Percentiles rank a stretch among this genome's conserved stretches.
These are phyloP conservation scores for Stephanodiscus triporus DNA, from an alignment of 108 stramenopile genomes.

Conservation along the genomic window DNA sequence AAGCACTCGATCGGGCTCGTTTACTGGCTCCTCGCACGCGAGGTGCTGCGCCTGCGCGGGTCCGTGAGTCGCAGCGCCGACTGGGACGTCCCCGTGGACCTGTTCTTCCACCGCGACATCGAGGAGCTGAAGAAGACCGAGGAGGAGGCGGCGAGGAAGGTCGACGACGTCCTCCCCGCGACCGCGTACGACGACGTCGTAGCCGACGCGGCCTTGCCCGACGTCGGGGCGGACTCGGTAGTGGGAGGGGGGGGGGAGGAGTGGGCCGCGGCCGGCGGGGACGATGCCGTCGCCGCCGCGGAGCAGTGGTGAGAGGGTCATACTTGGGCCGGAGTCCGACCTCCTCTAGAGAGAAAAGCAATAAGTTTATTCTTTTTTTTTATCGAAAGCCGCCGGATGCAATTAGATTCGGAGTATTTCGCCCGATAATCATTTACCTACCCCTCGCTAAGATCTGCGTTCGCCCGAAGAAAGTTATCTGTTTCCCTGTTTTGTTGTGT, in stretches of 20 bases:
- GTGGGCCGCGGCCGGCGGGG: constrained; percentile 52
- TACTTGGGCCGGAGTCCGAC: too few relatives aligned
- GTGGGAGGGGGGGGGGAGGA: constrained; percentile 44
- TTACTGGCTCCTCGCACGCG: constrained; percentile 99
- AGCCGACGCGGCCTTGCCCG: constrained; percentile 33
- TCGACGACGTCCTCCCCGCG: constrained; percentile 83
- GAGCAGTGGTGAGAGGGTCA: constrained; percentile 26
- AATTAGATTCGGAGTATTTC: too few relatives aligned
- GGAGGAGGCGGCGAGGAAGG: constrained; percentile 91
- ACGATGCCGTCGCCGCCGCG: constrained; percentile 46
- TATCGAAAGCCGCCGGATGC: too few relatives aligned
- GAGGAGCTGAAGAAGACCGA: constrained; percentile 99
- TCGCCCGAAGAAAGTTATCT: too few relatives aligned
- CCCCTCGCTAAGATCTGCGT: too few relatives aligned
- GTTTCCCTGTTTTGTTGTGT: too few relatives aligned
- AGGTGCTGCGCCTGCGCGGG: constrained; percentile 98
- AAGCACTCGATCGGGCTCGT: constrained; percentile 98
- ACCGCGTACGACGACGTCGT: constrained; percentile 64
- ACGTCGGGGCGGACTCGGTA: constrained; percentile 23
- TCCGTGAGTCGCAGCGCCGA: constrained; percentile 85
- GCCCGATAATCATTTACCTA: too few relatives aligned
- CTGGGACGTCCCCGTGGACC: constrained; percentile 99
- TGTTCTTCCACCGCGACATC: constrained; percentile 99
- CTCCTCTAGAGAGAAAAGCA: too few relatives aligned
- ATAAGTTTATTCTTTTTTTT: too few relatives aligned